phyloP scores from a whole-genome alignment of 192 early-diverging fungal genomes.

The Allomyces macrogynus region DNA sequence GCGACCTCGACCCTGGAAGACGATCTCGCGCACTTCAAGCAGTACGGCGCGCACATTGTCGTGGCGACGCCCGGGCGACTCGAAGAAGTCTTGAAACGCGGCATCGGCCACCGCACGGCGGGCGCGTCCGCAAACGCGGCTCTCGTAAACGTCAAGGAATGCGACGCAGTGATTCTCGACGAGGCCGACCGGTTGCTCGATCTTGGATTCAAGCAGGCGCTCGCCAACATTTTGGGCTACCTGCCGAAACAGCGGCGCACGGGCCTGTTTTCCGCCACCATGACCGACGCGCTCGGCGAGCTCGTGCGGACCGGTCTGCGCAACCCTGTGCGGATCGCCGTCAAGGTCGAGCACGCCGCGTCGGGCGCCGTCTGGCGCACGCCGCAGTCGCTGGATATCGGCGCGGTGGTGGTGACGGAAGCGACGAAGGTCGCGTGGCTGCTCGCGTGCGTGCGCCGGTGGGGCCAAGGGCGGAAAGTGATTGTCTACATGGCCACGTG shows the following conservation, averaged over 20 bases:
- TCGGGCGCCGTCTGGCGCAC: conserved; percentile 1
- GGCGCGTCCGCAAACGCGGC: conserved; percentile 5
- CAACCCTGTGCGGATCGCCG: conserved; percentile 73
- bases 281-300: conserved; percentile 70
- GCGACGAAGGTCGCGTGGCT: conserved; percentile 49
- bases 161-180: conserved; percentile 79
- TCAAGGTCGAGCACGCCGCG: conserved; percentile 58
- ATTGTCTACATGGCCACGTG: conserved; percentile 95
- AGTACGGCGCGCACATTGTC: conserved; percentile 54
- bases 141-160: conserved; percentile 42
- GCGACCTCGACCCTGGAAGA: conserved; percentile 24
- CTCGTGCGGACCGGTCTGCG: conserved; percentile 70
- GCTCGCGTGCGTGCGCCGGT: conserved; percentile 34
- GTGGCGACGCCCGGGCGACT: conserved; percentile 81
- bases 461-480: conserved; percentile 44
- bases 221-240: conserved; percentile 56
- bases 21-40: conserved; percentile 39
- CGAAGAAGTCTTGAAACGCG: conserved; percentile 46
- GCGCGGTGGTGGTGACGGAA: not conserved
- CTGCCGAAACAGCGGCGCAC: conserved; percentile 90
- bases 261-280: conserved; percentile 88
- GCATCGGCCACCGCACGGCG: conserved; percentile 2
- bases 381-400: conserved; percentile 13
- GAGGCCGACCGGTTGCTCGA: conserved; percentile 88
- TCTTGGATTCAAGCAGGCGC: conserved; percentile 71